Evolutionary conservation across 192 early-diverging fungal species (phyloP).

Genomic region (Umbelopsis vinacea): DNA sequence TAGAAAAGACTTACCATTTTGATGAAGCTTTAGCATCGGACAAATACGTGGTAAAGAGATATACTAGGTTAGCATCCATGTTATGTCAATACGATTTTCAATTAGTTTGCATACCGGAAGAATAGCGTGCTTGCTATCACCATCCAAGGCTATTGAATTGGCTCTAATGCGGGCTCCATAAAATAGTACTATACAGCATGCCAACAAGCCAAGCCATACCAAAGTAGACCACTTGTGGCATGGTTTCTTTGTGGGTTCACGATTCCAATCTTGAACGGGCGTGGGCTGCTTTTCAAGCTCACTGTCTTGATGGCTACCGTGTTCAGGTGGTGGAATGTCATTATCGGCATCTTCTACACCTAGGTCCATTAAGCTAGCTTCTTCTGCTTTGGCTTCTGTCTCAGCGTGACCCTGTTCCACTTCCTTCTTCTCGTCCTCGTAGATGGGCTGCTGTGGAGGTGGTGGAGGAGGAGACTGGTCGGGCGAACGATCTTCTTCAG

Average conservation of each 20-base stretch:
- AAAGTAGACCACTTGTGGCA: neutral
- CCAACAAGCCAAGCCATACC: neutral
- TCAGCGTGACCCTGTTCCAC: neutral
- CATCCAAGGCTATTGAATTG: neutral
- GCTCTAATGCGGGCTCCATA: neutral
- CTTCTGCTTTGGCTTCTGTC: neutral
- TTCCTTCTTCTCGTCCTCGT: neutral
- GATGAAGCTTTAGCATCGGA: neutral
- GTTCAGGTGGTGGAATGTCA: neutral
- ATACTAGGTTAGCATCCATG: neutral
- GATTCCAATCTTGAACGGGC: neutral
- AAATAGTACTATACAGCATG: neutral
- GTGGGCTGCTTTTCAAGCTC: neutral
- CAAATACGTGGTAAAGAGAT: neutral
- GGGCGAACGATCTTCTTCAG: neutral
- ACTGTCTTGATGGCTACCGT: neutral
- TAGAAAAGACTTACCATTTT: constrained; percentile 16
- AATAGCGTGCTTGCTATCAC: neutral
- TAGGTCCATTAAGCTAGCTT: neutral
- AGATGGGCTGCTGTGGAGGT: neutral
- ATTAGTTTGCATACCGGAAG: constrained; percentile 5
- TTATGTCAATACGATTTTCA: neutral
- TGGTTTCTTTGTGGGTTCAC: neutral
- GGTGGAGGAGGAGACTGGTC: neutral
- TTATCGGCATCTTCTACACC: neutral